Conservation (phyloP, 352 stramenopile species). For the Phytophthora sp. region DNA sequence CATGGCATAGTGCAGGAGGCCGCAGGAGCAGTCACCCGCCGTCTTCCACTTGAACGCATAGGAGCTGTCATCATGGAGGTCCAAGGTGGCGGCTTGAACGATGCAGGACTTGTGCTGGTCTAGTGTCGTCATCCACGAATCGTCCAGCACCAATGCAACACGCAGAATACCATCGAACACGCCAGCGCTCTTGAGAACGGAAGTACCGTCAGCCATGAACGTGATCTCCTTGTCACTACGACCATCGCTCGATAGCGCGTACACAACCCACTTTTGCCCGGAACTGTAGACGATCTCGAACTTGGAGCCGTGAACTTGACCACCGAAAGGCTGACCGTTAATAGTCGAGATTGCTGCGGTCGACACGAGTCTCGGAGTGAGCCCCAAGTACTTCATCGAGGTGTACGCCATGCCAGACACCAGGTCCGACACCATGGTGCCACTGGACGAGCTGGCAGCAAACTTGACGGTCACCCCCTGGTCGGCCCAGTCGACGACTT, state of each 20-base stretch:
- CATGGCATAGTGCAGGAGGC: conserved; percentile 67
- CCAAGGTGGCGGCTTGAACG: conserved; percentile 46
- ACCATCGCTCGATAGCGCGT: conserved; percentile 52
- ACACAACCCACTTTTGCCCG: conserved; percentile 67
- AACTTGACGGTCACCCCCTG: conserved; percentile 62
- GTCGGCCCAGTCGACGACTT: conserved; percentile 65
- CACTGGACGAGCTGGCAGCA: conserved; percentile 24
- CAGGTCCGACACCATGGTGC: conserved; percentile 52
- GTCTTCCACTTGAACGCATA: conserved; percentile 71
- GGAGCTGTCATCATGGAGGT: conserved; percentile 48
- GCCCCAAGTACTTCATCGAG: conserved; percentile 51
- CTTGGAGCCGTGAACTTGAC: conserved; percentile 43
- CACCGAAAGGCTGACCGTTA: conserved; percentile 42
- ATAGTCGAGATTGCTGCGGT: conserved; percentile 50
- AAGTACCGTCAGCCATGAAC: conserved; percentile 43
- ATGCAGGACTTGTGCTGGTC: conserved; percentile 63
- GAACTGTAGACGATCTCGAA: conserved; percentile 62
- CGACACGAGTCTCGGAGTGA: conserved; percentile 51
- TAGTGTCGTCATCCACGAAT: conserved; percentile 42
- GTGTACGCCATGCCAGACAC: conserved; percentile 74
- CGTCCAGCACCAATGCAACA: conserved; percentile 47
- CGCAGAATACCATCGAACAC: conserved; percentile 58
- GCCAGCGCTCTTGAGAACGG: conserved; percentile 38
- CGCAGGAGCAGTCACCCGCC: conserved; percentile 51
- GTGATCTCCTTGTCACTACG: conserved; percentile 48